Conservation (phyloP, 106 monocot genomes). For the Dioscorea dumetorum region DNA sequence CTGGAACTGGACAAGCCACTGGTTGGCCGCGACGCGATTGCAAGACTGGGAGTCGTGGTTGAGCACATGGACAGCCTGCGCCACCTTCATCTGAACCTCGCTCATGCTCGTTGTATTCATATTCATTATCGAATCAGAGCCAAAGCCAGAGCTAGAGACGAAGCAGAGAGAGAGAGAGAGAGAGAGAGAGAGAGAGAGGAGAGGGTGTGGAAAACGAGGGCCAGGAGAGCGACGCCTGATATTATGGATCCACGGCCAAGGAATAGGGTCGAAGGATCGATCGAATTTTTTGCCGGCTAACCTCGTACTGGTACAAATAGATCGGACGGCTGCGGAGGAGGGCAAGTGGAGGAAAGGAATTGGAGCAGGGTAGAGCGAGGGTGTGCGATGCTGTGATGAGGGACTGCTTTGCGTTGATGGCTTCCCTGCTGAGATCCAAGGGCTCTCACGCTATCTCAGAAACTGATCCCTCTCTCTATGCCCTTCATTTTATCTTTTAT, state of each 20-base stretch:
- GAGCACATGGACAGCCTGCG: conserved; percentile 81
- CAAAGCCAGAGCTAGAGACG: too few relatives aligned
- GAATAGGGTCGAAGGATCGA: too few relatives aligned
- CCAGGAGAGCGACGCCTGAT: too few relatives aligned
- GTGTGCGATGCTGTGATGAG: neutral
- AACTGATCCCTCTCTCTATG: too few relatives aligned
- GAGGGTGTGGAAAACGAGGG: too few relatives aligned
- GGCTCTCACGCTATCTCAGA: neutral
- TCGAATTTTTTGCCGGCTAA: too few relatives aligned
- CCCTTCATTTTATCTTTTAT: too few relatives aligned
- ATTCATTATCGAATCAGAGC: neutral
- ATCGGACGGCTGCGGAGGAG: conserved; percentile 30
- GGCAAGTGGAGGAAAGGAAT: conserved; percentile 15
- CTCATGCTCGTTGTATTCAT: conserved; percentile 3
- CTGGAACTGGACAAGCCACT: conserved; percentile 95
- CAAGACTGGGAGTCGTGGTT: conserved; percentile 77
- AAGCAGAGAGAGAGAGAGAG: neutral
- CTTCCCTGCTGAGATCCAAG: neutral
- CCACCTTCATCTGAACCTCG: conserved; percentile 62
- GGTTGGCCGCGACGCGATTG: conserved; percentile 86
- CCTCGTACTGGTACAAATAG: neutral
- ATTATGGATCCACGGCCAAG: too few relatives aligned
- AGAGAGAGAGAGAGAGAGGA: neutral
- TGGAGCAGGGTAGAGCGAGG: neutral
- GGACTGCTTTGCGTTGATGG: neutral